Evolutionary conservation across 768 basidiomycete genomes (phyloP), one percentile per base, ranked within the genome.

Genomic region (Vararia minispora): DNA sequence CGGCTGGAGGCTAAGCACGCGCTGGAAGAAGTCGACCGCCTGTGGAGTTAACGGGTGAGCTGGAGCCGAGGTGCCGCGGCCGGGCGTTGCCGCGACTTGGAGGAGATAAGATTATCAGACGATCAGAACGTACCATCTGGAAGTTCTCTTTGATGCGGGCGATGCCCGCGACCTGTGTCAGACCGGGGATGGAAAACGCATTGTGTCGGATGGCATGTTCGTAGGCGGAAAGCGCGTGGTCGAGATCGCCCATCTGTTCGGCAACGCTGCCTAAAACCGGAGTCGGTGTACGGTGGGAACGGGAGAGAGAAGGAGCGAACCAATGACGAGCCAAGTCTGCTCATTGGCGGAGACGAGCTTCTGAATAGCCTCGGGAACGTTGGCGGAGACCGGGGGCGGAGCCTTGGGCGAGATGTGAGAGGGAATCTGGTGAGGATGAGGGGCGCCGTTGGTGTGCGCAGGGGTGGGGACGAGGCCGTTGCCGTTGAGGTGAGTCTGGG

Each of bases 101-200:
- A 23, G 35, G 35, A 27, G 49, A 23, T 27, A 35, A 24, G 24
- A 46, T 20, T 13, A 35, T 35, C 28, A 34, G 40, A 39, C 14
- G 44, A 29, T 33, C 18, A 50, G 24, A 51, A 54, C 71, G 58
- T 54, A 88, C 88, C 77, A 89, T 92, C 62, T 85, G 79, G 62
- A 92, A 95, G 60, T 98, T 89, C 63, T 99, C 94, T 58, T 86
- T 89, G 69, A 90, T 88, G 67, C 94, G 81, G 60, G 88, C 90
- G 59, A 97, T 94, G 46, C 87, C 84, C 54, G 92, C 94, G 28
- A 94, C 87, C 57, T 91, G 87, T 27, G 86, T 90, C 47, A 98
- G 76, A 28, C 89, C 91, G 53, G 81, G 70, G 47, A 94, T 69
- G 53, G 87, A 92, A 60, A 77, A 74, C 52, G 91, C 83, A 54